A percentile compares a stretch with the other conserved stretches of the same genome.
Evolutionary conservation across 2,329 filamentous ascomycete species (phyloP).

Genomic region (Erysiphe pulchra): DNA sequence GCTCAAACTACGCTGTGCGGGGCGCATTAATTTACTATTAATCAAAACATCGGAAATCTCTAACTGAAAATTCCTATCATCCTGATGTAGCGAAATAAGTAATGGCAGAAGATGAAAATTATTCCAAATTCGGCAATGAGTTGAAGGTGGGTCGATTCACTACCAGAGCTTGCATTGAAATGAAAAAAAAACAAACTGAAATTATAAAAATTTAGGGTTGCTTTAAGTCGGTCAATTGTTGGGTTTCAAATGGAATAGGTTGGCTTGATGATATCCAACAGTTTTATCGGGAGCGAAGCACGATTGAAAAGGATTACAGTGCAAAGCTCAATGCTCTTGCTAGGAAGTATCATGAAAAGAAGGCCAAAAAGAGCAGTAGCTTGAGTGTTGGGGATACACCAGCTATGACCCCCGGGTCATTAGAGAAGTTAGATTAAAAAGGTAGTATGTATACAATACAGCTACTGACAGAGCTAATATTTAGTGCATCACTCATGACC

Average conservation of each 20-base stretch:
- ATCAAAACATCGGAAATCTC: too few species aligned
- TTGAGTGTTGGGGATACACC: conserved; percentile 88
- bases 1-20: too few species aligned
- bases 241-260: conserved; percentile 68
- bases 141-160: conserved; percentile 42
- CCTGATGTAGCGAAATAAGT: not conserved
- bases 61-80: too few species aligned
- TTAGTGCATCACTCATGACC: conserved; percentile 75
- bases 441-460: conserved; percentile 1
- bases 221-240: conserved; percentile 83
- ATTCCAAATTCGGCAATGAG: conserved; percentile 76
- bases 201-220: conserved; percentile 39
- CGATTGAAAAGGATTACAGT: conserved; percentile 91
- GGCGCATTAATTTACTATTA: too few species aligned
- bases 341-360: conserved; percentile 95
- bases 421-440: conserved; percentile 40
- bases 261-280: conserved; percentile 95
- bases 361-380: conserved; percentile 64
- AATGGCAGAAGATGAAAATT: conserved; percentile 64
- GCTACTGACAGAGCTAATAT: conserved; percentile 9
- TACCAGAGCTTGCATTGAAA: too few species aligned
- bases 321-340: conserved; percentile 66
- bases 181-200: not conserved
- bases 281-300: conserved; percentile 86
- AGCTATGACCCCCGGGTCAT: conserved; percentile 74